Base-by-base conservation (phyloP, 371 early-diverging fungal genomes). In the Mortierella sp. region DNA sequence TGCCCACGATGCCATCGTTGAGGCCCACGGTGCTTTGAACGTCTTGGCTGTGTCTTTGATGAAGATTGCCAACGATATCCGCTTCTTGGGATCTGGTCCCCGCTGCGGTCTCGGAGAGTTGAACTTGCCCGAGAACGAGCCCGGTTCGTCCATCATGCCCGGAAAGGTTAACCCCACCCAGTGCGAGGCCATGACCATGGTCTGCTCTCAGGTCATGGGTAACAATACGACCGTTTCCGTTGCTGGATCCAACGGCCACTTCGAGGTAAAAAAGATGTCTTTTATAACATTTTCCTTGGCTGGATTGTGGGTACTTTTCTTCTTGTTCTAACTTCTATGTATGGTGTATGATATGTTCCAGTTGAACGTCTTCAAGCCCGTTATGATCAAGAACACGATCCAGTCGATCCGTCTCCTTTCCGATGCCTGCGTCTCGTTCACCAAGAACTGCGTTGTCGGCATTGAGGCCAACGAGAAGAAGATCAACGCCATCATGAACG, bases 81-180 rank as follows among this genome's bases (percentile, higher is more conserved):
- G 98, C 21, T 69, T 56, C 66, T 56, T 79, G 72, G 97, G 95
- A 19, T 96, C 96, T 19, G 98, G 98, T 2, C 98, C 98, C 44
- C 92, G 98, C 46, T 98, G 97, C 82, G 98, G 98, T 54, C 84
- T 97, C 11, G 97, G 97, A 50, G 98, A 98, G 83, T 84, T 98
- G 52, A 81, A 80, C 62, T 85, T 98, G 64, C 97, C 97, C 47
- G 97, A 96, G 82, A 98, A 97, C 81, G 98, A 98, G 80, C 98
- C 98, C 43, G 98, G 98, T 51, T 95, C 95, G 37, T 96, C 97
- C 34, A 98, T 98, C 80, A 97, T 97, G 98, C 98, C 98, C 43
- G 98, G 98, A 55, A 98, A 98, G 87, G 93, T 94, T 57, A 98
- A 98, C 80, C 97, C 98, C 46, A 98, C 98, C 27, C 97, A 97